Evolutionary conservation across 768 basidiomycete species (phyloP).

Genomic region (Phylloporus sp.): DNA sequence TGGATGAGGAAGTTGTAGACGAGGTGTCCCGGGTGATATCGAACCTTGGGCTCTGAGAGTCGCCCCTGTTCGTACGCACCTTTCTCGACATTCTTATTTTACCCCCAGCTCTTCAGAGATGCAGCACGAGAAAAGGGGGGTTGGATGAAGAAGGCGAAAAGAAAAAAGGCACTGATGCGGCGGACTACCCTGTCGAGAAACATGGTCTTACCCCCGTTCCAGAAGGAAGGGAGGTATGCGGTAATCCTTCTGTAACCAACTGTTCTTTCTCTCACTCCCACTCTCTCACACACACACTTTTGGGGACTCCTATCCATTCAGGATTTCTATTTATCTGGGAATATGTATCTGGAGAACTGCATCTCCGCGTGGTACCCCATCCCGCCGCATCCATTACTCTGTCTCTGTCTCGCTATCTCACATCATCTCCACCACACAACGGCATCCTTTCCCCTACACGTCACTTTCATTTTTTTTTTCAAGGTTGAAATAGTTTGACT

Average conservation of each 20-base stretch:
- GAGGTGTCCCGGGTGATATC: constrained; percentile 77
- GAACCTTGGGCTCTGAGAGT: constrained; percentile 56
- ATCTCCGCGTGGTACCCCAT: constrained; percentile 22
- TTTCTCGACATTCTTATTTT: constrained; percentile 5
- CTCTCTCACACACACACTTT: too few relatives aligned
- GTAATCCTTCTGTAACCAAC: constrained; percentile 17
- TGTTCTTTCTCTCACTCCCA: constrained; percentile 14
- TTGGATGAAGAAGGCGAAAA: constrained; percentile 4
- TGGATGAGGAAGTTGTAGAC: constrained; percentile 56
- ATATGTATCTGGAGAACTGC: constrained; percentile 26
- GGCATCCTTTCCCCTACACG: constrained; percentile 27
- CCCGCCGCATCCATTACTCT: constrained; percentile 23
- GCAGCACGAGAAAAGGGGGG: constrained; percentile 3
- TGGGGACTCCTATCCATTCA: constrained; percentile 27
- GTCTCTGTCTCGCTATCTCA: constrained; percentile 18
- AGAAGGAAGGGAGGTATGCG: constrained; percentile 19
- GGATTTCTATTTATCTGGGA: constrained; percentile 34
- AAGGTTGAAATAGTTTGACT: constrained; percentile 13
- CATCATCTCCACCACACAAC: constrained; percentile 24
- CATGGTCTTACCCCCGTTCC: constrained; percentile 18
- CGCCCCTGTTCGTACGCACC: constrained; percentile 13
- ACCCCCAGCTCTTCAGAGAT: constrained; percentile 6
- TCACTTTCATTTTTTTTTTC: constrained; percentile 15
- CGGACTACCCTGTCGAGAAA: constrained; percentile 19
- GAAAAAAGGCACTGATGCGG: constrained; percentile 5